Conservation (phyloP, 2,329 filamentous ascomycete genomes). For the Podosphaera fusca region DNA sequence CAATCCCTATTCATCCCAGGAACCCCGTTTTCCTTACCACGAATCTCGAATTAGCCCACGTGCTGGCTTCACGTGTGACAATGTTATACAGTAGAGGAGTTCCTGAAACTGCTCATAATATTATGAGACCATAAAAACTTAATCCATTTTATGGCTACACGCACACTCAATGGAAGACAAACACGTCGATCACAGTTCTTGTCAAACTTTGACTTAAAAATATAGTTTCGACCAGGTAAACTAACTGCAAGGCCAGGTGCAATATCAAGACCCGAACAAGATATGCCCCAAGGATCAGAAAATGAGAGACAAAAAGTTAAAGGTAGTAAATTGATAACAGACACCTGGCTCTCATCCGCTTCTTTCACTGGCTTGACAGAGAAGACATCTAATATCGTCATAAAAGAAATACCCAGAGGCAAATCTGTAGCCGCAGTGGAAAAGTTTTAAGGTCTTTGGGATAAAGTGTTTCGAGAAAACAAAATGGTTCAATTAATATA, state of each 20-base stretch:
- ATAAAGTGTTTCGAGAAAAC: background rate
- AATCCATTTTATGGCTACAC: background rate
- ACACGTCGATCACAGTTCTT: background rate
- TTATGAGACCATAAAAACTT: background rate
- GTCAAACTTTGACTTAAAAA: background rate
- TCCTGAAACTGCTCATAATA: background rate
- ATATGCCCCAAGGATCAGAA: background rate
- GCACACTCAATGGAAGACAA: background rate
- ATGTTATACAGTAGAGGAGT: too few species aligned
- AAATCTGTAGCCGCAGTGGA: background rate
- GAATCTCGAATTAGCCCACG: too few species aligned
- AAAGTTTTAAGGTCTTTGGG: background rate
- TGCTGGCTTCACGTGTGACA: too few species aligned
- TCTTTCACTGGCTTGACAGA: background rate
- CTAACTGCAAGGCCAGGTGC: background rate
- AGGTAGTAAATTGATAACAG: background rate
- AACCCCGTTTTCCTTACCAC: too few species aligned
- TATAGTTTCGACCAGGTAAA: background rate
- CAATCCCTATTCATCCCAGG: too few species aligned
- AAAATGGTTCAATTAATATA: background rate
- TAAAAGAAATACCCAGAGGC: background rate
- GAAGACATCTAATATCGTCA: background rate
- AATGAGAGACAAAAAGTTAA: background rate
- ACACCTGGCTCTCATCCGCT: background rate
- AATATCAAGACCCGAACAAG: background rate